Evolutionary conservation across 495 filamentous ascomycete genomes (phyloP), one percentile per base, ranked within the genome.

Genomic region (Annulohypoxylon bovei): DNA sequence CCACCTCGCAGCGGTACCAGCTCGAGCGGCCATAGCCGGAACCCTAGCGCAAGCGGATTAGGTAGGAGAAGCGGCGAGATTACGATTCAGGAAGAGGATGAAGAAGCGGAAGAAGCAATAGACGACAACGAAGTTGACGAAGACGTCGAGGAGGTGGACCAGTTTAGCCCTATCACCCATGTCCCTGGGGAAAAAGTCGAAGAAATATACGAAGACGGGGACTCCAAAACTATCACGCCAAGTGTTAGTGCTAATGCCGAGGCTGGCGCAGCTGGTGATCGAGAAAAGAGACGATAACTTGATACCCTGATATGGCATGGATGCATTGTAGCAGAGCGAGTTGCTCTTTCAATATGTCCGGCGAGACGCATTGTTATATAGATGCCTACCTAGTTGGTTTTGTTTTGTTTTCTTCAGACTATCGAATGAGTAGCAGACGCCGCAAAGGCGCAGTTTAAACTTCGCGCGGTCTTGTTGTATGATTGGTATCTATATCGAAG

Each of bases 21-120:
- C 68, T 67, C 85, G 9, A 75, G 71, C 35, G 77, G 77, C 40
- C 83, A 86, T 49, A 86, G 84, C 44, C 78, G 85, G 11, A 88
- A 79, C 44, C 80, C 82, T 25, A 87, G 90, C 75, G 81, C 80
- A 52, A 82, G 83, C 68, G 85, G 84, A 0, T 32, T 85, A 70
- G 78, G 83, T 49, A 77, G 85, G 44, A 76, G 88, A 65, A 82
- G 90, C 76, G 86, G 92, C 70, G 85, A 89, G 70, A 81, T 89
- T 70, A 91, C 95, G 35, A 96, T 96, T 61, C 91, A 94, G 70
- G 94, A 97, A 72, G 93, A 92, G 76, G 93, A 96, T 32, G 88
- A 92, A 65, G 91, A 93, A 57, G 89, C 86, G 6, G 73, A 76
- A 27, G 81, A 74, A 42, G 75, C 76, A 0, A 76, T 70, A 28